These are phyloP conservation scores for Colletotrichum sidae DNA, from an alignment of 2,329 filamentous ascomycete species.

Conservation along the genomic window DNA sequence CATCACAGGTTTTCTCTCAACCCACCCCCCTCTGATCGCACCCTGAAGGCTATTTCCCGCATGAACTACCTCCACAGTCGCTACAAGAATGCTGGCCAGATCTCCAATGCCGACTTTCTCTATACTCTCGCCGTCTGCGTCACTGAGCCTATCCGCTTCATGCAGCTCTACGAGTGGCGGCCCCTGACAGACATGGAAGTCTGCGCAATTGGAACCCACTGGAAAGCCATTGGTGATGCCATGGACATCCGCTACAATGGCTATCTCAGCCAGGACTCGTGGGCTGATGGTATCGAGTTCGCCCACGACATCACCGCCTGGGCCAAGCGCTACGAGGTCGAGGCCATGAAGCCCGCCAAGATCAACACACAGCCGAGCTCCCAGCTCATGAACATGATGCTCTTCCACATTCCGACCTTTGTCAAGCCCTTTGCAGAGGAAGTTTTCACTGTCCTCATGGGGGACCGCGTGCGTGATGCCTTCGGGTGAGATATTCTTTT, in stretches of 20 bases:
- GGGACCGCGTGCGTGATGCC: slow-evolving; percentile 70
- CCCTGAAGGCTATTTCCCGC: slow-evolving; percentile 50
- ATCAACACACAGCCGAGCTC: slow-evolving; percentile 65
- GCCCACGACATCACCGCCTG: slow-evolving; percentile 60
- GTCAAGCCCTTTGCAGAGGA: slow-evolving; percentile 60
- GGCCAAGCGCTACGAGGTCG: slow-evolving; percentile 68
- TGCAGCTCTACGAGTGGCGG: slow-evolving; percentile 77
- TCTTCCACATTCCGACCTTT: slow-evolving; percentile 63
- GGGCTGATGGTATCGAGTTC: slow-evolving; percentile 65
- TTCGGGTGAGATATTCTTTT: slow-evolving; percentile 65
- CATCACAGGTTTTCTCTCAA: slow-evolving; percentile 46
- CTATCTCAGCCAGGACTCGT: slow-evolving; percentile 50
- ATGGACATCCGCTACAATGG: slow-evolving; percentile 71
- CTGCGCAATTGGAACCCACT: slow-evolving; percentile 75
- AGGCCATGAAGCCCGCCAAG: slow-evolving; percentile 65
- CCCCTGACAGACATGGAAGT: slow-evolving; percentile 73
- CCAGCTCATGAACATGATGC: slow-evolving; percentile 69
- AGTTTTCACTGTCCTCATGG: slow-evolving; percentile 70
- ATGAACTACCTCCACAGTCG: slow-evolving; percentile 54
- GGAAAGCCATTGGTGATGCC: slow-evolving; percentile 77
- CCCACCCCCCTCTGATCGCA: slow-evolving; percentile 49
- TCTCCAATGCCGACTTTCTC: slow-evolving; percentile 51
- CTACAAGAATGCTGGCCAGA: slow-evolving; percentile 50
- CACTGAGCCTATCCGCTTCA: slow-evolving; percentile 73
- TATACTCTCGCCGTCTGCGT: slow-evolving; percentile 68